Evolutionary conservation across 2,329 filamentous ascomycete genomes (phyloP).

Genomic region (Colletotrichum simmondsii): DNA sequence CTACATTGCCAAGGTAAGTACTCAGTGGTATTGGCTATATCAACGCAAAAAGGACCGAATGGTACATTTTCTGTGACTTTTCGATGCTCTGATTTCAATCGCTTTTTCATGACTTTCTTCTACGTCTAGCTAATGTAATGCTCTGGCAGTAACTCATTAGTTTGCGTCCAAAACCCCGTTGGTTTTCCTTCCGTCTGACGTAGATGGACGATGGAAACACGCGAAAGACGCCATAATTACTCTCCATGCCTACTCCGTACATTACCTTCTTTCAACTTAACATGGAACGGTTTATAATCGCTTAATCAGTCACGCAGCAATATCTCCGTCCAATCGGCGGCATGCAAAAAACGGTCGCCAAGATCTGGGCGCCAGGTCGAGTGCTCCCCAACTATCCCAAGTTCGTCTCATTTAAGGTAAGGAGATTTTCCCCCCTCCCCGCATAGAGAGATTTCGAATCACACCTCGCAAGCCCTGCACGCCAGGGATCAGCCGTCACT

Average conservation of each 20-base stretch:
- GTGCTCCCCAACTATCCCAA: conserved; percentile 7
- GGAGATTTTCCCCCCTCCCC: neutral
- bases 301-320: conserved; percentile 17
- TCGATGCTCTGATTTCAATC: no score
- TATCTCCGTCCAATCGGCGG: conserved; percentile 30
- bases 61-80: no score
- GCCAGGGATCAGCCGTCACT: neutral
- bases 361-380: neutral
- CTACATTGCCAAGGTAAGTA: no score
- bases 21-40: no score
- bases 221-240: neutral
- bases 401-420: conserved; percentile 19
- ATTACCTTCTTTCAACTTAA: neutral
- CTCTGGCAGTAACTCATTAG: no score
- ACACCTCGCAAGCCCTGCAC: neutral
- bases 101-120: no score
- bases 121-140: no score
- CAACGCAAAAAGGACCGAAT: no score
- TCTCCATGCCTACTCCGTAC: neutral
- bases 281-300: conserved; percentile 15
- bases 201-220: neutral
- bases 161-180: no score
- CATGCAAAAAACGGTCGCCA: conserved; percentile 4
- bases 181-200: no score
- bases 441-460: neutral